phyloP scores from a whole-genome alignment of 225 moss, liverwort and hornwort genomes.

The Rhytidiadelphus loreus region DNA sequence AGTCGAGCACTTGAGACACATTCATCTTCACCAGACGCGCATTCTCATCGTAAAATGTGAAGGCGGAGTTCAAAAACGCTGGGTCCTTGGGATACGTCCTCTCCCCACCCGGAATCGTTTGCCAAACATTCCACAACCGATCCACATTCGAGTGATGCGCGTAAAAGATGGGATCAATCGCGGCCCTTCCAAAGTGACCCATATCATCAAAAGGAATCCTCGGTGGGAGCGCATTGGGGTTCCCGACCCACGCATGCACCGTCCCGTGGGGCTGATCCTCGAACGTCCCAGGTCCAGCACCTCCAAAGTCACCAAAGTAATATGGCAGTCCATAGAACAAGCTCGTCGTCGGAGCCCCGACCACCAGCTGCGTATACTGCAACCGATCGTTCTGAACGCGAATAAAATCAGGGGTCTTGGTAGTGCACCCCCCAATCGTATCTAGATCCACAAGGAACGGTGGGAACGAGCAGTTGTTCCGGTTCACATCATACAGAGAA shows the following conservation, averaged over 20 bases:
- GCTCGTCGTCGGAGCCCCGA: neutral
- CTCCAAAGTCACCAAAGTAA: neutral
- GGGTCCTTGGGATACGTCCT: neutral
- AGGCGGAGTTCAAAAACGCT: constrained; percentile 6
- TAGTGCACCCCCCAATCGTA: neutral
- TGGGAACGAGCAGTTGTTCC: constrained; percentile 22
- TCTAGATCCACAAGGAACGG: constrained; percentile 4
- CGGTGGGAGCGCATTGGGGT: neutral
- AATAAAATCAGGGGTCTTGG: neutral
- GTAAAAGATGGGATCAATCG: neutral
- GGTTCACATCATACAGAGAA: constrained; percentile 3
- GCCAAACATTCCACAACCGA: constrained; percentile 14
- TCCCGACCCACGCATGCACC: neutral
- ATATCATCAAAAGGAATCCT: neutral
- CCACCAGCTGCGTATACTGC: constrained; percentile 11
- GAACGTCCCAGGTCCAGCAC: neutral
- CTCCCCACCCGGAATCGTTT: neutral
- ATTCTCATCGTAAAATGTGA: constrained; percentile 37
- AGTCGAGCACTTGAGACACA: neutral
- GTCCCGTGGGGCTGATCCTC: constrained; percentile 21
- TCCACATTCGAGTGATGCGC: constrained; percentile 8
- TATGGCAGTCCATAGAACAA: constrained; percentile 15
- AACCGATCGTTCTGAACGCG: constrained; percentile 1
- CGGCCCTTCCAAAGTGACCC: neutral
- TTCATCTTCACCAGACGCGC: constrained; percentile 19